phyloP scores from a whole-genome alignment of 208 protist species.

The Sergeia podlipaevii region DNA sequence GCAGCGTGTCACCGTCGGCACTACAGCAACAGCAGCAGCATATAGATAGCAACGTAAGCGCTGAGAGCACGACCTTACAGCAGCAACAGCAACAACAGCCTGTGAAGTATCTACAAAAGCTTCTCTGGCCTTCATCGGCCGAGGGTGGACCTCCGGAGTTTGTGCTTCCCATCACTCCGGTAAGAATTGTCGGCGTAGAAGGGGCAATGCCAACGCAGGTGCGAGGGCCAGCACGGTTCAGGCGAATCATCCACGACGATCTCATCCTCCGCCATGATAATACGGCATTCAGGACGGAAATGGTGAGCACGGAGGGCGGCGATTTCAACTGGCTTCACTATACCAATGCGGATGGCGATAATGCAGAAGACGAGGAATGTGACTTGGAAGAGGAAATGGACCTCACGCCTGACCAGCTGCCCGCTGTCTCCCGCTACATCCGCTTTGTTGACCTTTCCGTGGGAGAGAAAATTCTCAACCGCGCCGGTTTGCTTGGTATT shows the following conservation, averaged over 20 bases:
- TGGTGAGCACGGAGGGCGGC: too few relatives aligned
- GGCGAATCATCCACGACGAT: too few relatives aligned
- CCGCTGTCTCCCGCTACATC: constrained; percentile 44
- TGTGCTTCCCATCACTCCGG: constrained; percentile 34
- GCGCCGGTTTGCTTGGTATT: constrained; percentile 23
- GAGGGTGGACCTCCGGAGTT: too few relatives aligned
- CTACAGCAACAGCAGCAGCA: too few relatives aligned
- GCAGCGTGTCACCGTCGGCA: too few relatives aligned
- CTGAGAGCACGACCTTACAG: too few relatives aligned
- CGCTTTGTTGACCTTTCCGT: constrained; percentile 39
- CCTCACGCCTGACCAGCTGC: constrained; percentile 3
- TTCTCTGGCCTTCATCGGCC: too few relatives aligned
- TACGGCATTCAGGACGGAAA: too few relatives aligned
- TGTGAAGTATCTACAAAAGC: too few relatives aligned
- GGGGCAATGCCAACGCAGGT: constrained; percentile 25
- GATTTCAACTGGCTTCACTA: constrained; percentile 59
- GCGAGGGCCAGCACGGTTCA: constrained; percentile 40
- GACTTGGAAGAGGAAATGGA: constrained; percentile 26
- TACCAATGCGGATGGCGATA: constrained; percentile 12
- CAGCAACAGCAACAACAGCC: too few relatives aligned
- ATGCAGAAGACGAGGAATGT: constrained; percentile 22
- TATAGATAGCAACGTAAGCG: too few relatives aligned
- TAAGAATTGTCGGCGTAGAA: constrained; percentile 44
- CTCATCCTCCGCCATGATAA: too few relatives aligned
- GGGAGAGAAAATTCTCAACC: constrained; percentile 40